Evolutionary conservation across 257 asterid species (phyloP).

Genomic region (Hygrophila difformis): DNA sequence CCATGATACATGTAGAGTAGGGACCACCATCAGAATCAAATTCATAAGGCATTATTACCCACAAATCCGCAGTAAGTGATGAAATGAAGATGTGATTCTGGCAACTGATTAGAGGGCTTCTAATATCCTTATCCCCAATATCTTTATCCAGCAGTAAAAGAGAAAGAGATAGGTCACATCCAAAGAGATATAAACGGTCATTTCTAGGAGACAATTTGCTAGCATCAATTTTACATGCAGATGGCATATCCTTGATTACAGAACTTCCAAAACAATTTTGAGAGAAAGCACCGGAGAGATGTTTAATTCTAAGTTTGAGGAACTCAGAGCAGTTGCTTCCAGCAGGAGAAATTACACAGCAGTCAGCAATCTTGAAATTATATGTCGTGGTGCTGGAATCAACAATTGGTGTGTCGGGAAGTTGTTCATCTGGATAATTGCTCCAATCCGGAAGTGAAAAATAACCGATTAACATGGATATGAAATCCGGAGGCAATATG

Average conservation of each 20-base stretch:
- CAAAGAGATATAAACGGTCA: conserved; percentile 63
- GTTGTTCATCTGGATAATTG: conserved; percentile 28
- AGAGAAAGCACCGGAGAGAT: conserved; percentile 29
- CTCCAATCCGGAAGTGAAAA: conserved; percentile 68
- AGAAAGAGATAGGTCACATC: conserved; percentile 66
- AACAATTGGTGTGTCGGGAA: conserved; percentile 28
- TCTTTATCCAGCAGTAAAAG: conserved; percentile 18
- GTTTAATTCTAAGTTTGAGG: conserved; percentile 54
- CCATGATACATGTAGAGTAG: conserved; percentile 58
- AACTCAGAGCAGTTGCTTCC: conserved; percentile 35
- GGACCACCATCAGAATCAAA: conserved; percentile 27
- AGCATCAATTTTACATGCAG: conserved; percentile 51
- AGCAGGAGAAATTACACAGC: conserved; percentile 54
- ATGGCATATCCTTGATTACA: conserved; percentile 55
- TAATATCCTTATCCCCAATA: conserved; percentile 26
- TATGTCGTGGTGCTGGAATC: conserved; percentile 26
- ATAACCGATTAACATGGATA: conserved; percentile 71
- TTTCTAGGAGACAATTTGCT: conserved; percentile 47
- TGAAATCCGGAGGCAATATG: conserved; percentile 67
- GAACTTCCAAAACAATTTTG: conserved; percentile 31
- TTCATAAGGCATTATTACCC: conserved; percentile 69
- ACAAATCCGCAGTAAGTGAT: conserved; percentile 61
- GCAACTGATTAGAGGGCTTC: conserved; percentile 27
- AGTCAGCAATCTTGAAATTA: conserved; percentile 56
- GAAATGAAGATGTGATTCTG: conserved; percentile 37